Base-by-base conservation (phyloP, 176 grass and related monocot species). In the Areca catechu region DNA sequence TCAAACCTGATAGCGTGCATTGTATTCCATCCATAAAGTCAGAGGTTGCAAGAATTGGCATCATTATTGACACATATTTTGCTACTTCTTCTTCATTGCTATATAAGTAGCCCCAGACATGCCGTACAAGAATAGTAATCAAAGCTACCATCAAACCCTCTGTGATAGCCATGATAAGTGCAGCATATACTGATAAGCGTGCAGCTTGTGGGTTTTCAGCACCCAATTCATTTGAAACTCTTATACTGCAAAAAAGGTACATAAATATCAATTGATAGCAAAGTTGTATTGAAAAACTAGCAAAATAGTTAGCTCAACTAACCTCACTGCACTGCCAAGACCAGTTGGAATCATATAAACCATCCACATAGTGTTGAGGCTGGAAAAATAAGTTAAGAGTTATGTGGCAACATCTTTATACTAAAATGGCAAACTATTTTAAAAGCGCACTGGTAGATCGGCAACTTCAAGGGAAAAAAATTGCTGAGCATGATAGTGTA, bases 311-410 rank as follows among this genome's bases (percentile, higher is more conserved):
- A 24, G 24, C 27, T 22, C 30, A 29, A 66, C 68, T 65, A 15
- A 90, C 92, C 92, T 90, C 71, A 80, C 71, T 18, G 86, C 91
- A 51, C 77, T 87, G 71, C 91, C 84, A 53, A 96, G 83, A 20
- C 91, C 91, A 62, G 82, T 96, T 73, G 91, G 91, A 71, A 90
- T 90, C 79, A 79, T 96, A 84, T 96, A 90, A 57, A 96, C 83
- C 80, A 96, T 84, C 86, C 86, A 90, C 83, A 96, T 96, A 77
- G 91, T 96, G 50, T 81, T 96, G 62, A 90, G 77, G 71, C 91
- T 87, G 79, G 48, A 37, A 74, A 53, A 56, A 67, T 18, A 64
- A 54, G 48, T 16, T 66, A 12, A 43, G 34, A 43, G 34, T 43
- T 43, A 43, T 43, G 2, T 43, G 34, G 34, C 34, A 14, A 43